Base-by-base conservation (phyloP, 129 eudicot genomes). In the Gnaphalium uliginosum region DNA sequence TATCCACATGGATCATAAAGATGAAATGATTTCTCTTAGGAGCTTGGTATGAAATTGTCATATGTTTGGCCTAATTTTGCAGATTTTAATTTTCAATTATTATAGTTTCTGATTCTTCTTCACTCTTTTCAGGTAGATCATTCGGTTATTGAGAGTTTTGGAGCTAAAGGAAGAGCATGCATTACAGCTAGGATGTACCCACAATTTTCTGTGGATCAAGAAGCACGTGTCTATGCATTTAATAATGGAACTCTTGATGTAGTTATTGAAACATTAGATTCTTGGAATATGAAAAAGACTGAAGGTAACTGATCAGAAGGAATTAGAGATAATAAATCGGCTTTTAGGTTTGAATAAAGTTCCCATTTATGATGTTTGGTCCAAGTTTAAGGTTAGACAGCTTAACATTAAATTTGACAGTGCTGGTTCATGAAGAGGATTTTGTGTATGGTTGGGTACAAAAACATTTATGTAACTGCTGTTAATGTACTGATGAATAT, bases 211-310 rank as follows among this genome's bases (percentile, higher is more conserved):
- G 46, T 76, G 61, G 39, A 76, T 15, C 37, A 76, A 13, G 83
- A 78, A 27, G 85, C 90, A 14, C 86, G 68, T 62, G 61, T 86
- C 18, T 88, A 78, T 71, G 88, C 70, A 50, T 86, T 86, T 78
- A 89, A 89, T 65, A 70, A 80, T 33, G 86, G 92, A 53, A 80
- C 72, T 24, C 46, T 60, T 17, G 75, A 72, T 37, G 83, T 87
- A 4, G 80, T 66, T 17, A 79, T 86, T 58, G 35, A 80, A 77
- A 81, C 57, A 63, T 53, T 89, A 69, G 78, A 61, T 71, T 91
- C 91, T 32, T 86, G 89, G 91, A 86, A 80, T 81, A 84, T 86
- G 91, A 86, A 84, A 68, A 82, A 71, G 73, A 82, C 91, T 29
- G 77, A 80, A 43, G 74, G 85, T 17, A 79, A 72, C 60, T 79